Conservation (phyloP, 2,329 filamentous ascomycete species). For the Apiospora sp. region DNA sequence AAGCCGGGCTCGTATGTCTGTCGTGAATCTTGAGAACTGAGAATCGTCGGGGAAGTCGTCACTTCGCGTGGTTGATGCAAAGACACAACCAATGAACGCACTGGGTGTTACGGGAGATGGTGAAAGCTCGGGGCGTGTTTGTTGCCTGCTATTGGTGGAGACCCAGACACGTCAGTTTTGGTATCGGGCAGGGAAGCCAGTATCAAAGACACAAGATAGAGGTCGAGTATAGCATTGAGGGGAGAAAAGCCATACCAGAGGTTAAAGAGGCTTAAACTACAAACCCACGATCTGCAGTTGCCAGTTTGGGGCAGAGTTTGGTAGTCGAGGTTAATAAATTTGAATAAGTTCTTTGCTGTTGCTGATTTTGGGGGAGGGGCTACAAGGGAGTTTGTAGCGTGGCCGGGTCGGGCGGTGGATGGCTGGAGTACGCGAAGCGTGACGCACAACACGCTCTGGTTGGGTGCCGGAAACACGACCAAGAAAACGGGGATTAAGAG, state of each 20-base stretch:
- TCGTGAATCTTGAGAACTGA: neutral
- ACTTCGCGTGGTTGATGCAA: neutral
- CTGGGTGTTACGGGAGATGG: neutral
- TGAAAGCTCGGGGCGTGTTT: neutral
- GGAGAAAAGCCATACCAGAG: constrained; percentile 23
- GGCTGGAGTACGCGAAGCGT: constrained; percentile 31
- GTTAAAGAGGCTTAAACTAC: neutral
- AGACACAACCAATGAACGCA: constrained; percentile 1
- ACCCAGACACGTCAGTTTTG: constrained; percentile 13
- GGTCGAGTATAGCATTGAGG: constrained; percentile 23
- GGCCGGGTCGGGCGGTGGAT: constrained; percentile 13
- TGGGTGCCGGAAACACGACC: constrained; percentile 36
- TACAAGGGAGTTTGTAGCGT: constrained; percentile 23
- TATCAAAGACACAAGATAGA: neutral
- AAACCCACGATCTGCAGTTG: neutral
- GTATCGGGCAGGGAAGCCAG: neutral
- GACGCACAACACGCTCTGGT: constrained; percentile 36
- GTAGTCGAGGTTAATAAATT: constrained; percentile 21
- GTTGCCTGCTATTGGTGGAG: constrained; percentile 17
- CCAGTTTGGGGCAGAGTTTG: constrained; percentile 20
- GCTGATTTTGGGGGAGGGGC: constrained; percentile 25
- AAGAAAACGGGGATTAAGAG: constrained; percentile 28
- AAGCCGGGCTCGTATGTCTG: neutral
- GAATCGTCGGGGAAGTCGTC: neutral
- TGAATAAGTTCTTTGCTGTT: constrained; percentile 8